These are phyloP conservation scores for Hygrophila difformis DNA, from an alignment of 257 asterid species.

Conservation along the genomic window DNA sequence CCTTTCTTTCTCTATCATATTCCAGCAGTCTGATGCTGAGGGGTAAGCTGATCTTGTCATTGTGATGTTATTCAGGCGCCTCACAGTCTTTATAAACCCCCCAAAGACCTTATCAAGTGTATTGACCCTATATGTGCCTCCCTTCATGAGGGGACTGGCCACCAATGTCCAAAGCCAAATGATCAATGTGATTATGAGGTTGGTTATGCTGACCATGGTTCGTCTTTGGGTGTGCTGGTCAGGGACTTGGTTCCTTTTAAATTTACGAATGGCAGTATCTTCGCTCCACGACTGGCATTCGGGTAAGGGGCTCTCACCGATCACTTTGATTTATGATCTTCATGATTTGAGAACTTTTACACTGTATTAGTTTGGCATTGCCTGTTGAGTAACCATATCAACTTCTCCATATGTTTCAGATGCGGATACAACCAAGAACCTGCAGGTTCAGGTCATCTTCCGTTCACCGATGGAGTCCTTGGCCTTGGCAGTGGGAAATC, in stretches of 20 bases:
- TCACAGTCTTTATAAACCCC: conserved; percentile 67
- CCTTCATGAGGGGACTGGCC: conserved; percentile 32
- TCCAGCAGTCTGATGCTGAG: neutral
- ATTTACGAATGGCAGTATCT: conserved; percentile 42
- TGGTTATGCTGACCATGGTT: conserved; percentile 72
- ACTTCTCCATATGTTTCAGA: conserved; percentile 30
- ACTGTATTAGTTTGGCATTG: neutral
- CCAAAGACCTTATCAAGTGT: conserved; percentile 41
- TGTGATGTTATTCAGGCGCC: conserved; percentile 58
- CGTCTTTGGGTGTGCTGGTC: conserved; percentile 72
- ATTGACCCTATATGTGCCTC: conserved; percentile 57
- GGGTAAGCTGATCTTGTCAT: neutral
- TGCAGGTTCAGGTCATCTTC: conserved; percentile 34
- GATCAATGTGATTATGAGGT: conserved; percentile 88
- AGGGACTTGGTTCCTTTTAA: conserved; percentile 54
- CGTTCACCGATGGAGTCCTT: conserved; percentile 80
- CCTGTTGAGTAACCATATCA: neutral
- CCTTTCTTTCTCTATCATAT: neutral
- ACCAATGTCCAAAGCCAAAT: conserved; percentile 31
- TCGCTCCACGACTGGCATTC: conserved; percentile 58
- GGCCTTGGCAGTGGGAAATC: conserved; percentile 85
- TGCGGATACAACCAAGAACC: conserved; percentile 89
- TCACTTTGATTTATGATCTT: neutral
- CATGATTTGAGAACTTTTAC: neutral
- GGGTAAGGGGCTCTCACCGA: conserved; percentile 37